These are phyloP conservation scores for Hyphopichia fennica DNA, from an alignment of 1,139 yeast species.

Conservation along the genomic window DNA sequence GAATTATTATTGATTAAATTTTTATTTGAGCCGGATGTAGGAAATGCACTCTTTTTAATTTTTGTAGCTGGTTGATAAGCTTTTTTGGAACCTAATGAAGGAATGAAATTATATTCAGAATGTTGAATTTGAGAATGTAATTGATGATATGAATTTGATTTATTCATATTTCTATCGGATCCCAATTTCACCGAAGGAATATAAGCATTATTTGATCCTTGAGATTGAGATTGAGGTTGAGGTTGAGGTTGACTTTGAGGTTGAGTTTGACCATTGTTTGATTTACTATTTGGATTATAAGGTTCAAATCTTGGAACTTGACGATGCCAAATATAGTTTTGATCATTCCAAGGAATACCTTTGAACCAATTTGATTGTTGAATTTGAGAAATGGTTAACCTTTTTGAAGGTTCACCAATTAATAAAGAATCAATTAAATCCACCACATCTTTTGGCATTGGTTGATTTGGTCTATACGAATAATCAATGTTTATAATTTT, in stretches of 20 bases:
- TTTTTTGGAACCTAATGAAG: constrained; percentile 27
- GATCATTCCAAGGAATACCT: constrained; percentile 44
- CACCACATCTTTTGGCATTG: constrained; percentile 57
- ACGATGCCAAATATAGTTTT: constrained; percentile 43
- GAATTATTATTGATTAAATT: not conserved
- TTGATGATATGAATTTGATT: constrained; percentile 41
- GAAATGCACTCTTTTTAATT: constrained; percentile 19
- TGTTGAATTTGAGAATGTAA: constrained; percentile 42
- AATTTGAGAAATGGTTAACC: constrained; percentile 36
- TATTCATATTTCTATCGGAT: constrained; percentile 37
- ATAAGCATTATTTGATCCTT: not conserved
- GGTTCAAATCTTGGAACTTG: constrained; percentile 50
- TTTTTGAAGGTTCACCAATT: constrained; percentile 41
- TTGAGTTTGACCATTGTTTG: constrained; percentile 7
- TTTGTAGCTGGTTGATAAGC: constrained; percentile 36
- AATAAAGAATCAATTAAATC: constrained; percentile 71
- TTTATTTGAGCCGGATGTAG: constrained; percentile 9
- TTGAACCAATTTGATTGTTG: constrained; percentile 40
- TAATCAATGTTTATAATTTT: constrained; percentile 84
- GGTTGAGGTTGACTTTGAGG: constrained; percentile 2
- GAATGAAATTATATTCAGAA: constrained; percentile 36
- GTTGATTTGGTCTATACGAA: constrained; percentile 77
- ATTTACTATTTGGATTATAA: constrained; percentile 49
- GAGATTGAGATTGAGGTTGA: constrained; percentile 6
- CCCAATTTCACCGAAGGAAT: constrained; percentile 41